These are phyloP conservation scores for Solanum sitiens DNA, from an alignment of 257 asterid genomes.

Conservation along the genomic window DNA sequence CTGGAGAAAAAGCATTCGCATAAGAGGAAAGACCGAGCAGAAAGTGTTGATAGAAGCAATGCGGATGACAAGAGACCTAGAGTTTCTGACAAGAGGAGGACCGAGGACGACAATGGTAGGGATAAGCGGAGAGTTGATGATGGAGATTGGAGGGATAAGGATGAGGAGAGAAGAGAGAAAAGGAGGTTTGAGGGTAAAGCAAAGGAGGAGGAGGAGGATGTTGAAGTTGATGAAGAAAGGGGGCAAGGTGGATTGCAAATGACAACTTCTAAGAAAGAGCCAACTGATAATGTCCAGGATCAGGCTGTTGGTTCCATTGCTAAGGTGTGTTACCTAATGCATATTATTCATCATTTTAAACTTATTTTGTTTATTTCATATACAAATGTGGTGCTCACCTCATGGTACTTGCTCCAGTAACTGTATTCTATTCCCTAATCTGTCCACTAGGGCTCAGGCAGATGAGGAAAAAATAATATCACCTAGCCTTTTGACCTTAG, in stretches of 20 bases:
- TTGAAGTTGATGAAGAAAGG: not conserved
- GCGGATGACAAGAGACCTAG: not conserved
- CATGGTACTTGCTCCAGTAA: not conserved
- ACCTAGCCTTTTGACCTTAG: not conserved
- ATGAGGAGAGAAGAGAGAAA: not conserved
- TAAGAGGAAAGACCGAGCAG: not conserved
- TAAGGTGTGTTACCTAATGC: not conserved
- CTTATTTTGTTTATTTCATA: not conserved
- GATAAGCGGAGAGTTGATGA: not conserved
- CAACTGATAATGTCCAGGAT: not conserved
- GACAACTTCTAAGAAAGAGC: not conserved
- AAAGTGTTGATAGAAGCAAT: not conserved
- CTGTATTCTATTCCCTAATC: not conserved
- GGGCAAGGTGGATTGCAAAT: not conserved
- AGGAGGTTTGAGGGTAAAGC: not conserved
- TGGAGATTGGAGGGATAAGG: not conserved
- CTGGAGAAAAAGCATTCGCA: not conserved
- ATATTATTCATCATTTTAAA: not conserved
- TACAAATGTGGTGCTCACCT: not conserved
- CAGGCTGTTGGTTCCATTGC: not conserved
- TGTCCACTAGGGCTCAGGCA: not conserved
- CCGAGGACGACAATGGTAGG: not conserved
- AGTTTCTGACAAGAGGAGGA: not conserved
- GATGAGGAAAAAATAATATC: not conserved
- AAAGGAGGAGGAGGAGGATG: not conserved